Conservation (phyloP, 305 asterid species). For the Plantago lanceolata region DNA sequence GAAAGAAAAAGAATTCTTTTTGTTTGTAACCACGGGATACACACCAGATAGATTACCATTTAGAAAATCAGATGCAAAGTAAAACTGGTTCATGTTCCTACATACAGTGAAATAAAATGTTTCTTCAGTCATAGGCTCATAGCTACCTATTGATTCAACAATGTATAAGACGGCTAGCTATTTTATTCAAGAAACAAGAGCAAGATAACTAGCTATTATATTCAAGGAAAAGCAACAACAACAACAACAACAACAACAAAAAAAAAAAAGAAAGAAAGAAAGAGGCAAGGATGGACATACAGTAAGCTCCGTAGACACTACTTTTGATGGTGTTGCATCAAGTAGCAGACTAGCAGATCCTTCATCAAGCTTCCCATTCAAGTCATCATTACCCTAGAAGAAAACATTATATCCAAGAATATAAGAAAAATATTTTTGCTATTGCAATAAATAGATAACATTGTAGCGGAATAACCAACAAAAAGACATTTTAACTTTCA, state of each 20-base stretch:
- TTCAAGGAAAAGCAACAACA: too few species aligned
- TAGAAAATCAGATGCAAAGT: background rate
- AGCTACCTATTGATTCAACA: too few species aligned
- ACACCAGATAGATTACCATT: background rate
- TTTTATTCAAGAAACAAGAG: background rate
- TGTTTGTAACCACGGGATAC: background rate
- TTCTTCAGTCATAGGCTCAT: constrained; percentile 3
- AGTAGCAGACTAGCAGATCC: constrained; percentile 74
- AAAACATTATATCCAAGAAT: constrained; percentile 16
- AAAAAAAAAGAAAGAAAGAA: constrained; percentile 14
- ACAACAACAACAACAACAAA: too few species aligned
- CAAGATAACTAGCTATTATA: constrained; percentile 20
- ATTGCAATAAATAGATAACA: constrained; percentile 1
- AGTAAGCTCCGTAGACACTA: constrained; percentile 81
- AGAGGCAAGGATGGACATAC: constrained; percentile 43
- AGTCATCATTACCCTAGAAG: constrained; percentile 69
- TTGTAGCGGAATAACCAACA: constrained; percentile 14
- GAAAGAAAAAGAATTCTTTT: too few species aligned
- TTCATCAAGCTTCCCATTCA: constrained; percentile 85
- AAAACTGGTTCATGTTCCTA: background rate
- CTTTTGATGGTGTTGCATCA: constrained; percentile 92
- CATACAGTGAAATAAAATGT: too few species aligned
- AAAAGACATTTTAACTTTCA: background rate
- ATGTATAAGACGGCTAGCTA: too few species aligned
- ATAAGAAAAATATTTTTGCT: constrained; percentile 13